These are phyloP conservation scores for Alternaria alternata DNA, from an alignment of 2,329 filamentous ascomycete species.

Conservation along the genomic window DNA sequence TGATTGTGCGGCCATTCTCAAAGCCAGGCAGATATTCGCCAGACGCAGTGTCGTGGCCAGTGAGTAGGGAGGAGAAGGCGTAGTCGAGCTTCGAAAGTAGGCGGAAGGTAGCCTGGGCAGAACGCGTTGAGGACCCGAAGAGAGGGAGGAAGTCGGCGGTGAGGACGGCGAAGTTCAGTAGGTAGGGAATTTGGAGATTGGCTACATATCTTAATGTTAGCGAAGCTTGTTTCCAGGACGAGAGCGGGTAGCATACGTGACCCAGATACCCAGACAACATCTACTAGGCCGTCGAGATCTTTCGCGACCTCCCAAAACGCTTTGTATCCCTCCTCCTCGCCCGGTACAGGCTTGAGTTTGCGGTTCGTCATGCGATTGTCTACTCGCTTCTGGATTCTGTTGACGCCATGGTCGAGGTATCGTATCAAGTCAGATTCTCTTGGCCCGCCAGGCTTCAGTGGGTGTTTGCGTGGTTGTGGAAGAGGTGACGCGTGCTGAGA, in stretches of 20 bases:
- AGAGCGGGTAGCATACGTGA: slow-evolving; percentile 70
- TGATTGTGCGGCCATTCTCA: slow-evolving; percentile 67
- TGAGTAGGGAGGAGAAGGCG: slow-evolving; percentile 79
- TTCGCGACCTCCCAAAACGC: slow-evolving; percentile 74
- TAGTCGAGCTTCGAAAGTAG: slow-evolving; percentile 81
- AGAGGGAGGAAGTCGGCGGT: slow-evolving; percentile 75
- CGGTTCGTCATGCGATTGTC: slow-evolving; percentile 51
- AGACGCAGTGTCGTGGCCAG: slow-evolving; percentile 71
- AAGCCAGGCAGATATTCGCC: slow-evolving; percentile 75
- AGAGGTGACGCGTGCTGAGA: slow-evolving; percentile 55
- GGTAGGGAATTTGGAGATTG: slow-evolving; percentile 80
- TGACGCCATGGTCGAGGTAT: slow-evolving; percentile 63
- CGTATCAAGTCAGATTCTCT: slow-evolving; percentile 68
- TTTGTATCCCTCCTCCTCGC: slow-evolving; percentile 61
- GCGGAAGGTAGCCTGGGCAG: slow-evolving; percentile 72
- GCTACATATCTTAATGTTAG: slow-evolving; percentile 57
- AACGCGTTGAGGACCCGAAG: slow-evolving; percentile 72
- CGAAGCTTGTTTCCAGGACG: not conserved
- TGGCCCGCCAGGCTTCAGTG: slow-evolving; percentile 63
- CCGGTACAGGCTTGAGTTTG: slow-evolving; percentile 56
- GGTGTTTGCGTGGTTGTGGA: slow-evolving; percentile 61
- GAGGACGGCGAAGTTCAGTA: slow-evolving; percentile 79
- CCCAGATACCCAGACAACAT: slow-evolving; percentile 85
- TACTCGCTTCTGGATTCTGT: slow-evolving; percentile 36
- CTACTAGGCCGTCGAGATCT: slow-evolving; percentile 77